These are phyloP conservation scores for Coffea humblotiana DNA, from an alignment of 305 asterid species.

Conservation along the genomic window DNA sequence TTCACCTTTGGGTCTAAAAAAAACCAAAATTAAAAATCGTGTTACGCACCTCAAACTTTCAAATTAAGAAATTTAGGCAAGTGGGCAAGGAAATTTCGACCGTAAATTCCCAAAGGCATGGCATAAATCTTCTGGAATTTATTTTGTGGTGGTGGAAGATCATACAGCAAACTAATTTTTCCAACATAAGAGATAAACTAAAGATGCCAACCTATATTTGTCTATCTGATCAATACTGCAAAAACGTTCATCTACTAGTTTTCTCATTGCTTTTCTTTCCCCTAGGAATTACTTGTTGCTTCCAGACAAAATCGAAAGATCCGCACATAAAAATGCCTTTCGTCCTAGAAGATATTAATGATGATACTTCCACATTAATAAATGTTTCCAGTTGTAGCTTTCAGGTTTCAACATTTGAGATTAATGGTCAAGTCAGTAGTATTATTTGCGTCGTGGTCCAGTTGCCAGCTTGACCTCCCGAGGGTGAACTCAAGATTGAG, in stretches of 20 bases:
- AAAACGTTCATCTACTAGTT: not conserved
- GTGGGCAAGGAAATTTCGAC: not conserved
- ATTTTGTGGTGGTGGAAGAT: not conserved
- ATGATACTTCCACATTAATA: constrained; percentile 9
- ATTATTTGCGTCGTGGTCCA: constrained; percentile 32
- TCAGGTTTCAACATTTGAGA: constrained; percentile 35
- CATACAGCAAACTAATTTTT: not conserved
- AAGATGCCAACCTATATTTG: not conserved
- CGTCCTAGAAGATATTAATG: not conserved
- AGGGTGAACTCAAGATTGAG: constrained; percentile 67
- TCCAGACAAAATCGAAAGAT: not conserved
- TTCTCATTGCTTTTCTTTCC: no score
- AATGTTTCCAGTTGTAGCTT: not conserved
- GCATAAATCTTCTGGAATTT: not conserved
- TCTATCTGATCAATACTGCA: not conserved
- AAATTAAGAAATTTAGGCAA: not conserved
- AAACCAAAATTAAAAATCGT: not conserved
- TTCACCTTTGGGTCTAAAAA: no score
- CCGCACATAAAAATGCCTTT: not conserved
- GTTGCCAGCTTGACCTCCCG: constrained; percentile 57
- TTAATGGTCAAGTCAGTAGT: constrained; percentile 24
- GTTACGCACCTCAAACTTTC: not conserved
- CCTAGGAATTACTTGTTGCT: not conserved
- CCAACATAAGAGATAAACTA: not conserved
- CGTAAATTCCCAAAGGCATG: not conserved